Evolutionary conservation across 495 filamentous ascomycete genomes (phyloP).

Genomic region (Penicillium antarcticum): DNA sequence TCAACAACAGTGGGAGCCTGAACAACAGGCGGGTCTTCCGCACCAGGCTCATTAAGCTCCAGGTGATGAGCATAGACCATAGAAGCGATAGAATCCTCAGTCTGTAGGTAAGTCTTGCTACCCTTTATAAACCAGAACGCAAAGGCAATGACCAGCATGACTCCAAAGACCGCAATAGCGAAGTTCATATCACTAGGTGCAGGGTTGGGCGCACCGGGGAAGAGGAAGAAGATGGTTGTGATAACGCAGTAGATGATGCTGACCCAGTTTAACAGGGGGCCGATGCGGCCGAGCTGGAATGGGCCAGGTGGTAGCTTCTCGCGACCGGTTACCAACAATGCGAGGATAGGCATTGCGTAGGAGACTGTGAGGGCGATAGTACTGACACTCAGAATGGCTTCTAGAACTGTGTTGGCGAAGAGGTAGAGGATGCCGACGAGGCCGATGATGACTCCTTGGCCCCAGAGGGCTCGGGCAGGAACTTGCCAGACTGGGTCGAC

Average conservation of each 20-base stretch:
- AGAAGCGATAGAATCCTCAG: conserved; percentile 38
- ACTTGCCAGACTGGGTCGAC: conserved; percentile 42
- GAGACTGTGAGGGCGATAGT: conserved; percentile 48
- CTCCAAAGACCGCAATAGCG: conserved; percentile 48
- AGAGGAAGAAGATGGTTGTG: conserved; percentile 49
- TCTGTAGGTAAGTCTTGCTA: conserved; percentile 34
- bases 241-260: conserved; percentile 44
- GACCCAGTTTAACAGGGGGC: conserved; percentile 37
- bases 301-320: conserved; percentile 39
- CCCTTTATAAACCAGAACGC: conserved; percentile 45
- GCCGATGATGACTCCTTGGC: conserved; percentile 39
- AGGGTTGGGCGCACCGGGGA: conserved; percentile 39
- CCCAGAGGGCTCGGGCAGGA: conserved; percentile 43
- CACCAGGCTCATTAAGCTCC: conserved; percentile 17
- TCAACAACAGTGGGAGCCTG: not conserved
- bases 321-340: conserved; percentile 38
- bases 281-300: conserved; percentile 40
- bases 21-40: not conserved
- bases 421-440: conserved; percentile 44
- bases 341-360: conserved; percentile 45
- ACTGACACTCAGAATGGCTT: conserved; percentile 49
- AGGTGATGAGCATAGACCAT: conserved; percentile 41
- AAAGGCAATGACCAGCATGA: conserved; percentile 44
- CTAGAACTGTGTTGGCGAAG: conserved; percentile 45
- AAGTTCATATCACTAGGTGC: conserved; percentile 46